These are phyloP conservation scores for Leccinum imitatum DNA, from an alignment of 768 basidiomycete genomes.

Conservation along the genomic window DNA sequence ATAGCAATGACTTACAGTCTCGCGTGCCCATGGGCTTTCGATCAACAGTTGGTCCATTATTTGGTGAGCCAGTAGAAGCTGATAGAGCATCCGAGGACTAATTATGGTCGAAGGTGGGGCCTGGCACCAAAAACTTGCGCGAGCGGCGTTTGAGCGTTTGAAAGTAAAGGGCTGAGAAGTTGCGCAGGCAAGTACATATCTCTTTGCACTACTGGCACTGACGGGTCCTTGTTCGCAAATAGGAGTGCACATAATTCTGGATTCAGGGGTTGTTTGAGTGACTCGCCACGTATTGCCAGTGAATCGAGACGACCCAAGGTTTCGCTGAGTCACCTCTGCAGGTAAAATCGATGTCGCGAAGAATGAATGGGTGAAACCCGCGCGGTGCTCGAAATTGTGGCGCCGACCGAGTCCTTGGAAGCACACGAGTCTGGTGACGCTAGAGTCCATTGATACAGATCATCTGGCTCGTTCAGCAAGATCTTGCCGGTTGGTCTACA, in stretches of 20 bases:
- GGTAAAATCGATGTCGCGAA: neutral
- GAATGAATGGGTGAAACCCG: neutral
- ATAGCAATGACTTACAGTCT: neutral
- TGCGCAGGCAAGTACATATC: conserved; percentile 10
- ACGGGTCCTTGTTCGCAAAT: neutral
- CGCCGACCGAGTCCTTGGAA: neutral
- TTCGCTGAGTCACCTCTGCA: neutral
- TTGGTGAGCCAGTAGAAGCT: too few species aligned
- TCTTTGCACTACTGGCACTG: neutral
- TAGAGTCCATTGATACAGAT: too few species aligned
- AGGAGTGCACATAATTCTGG: neutral
- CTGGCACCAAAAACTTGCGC: neutral
- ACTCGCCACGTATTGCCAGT: neutral
- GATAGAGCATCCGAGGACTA: neutral
- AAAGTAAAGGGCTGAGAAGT: neutral
- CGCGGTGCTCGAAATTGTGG: neutral
- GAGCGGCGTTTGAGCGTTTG: conserved; percentile 3
- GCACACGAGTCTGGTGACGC: too few species aligned
- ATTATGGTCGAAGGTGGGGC: neutral
- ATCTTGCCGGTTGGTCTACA: too few species aligned
- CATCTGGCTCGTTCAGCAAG: too few species aligned
- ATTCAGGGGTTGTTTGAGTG: neutral
- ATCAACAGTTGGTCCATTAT: neutral
- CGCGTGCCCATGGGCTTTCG: neutral
- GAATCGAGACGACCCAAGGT: neutral